Evolutionary conservation across 2,329 filamentous ascomycete genomes (phyloP).

Genomic region (Colletotrichum sp.): DNA sequence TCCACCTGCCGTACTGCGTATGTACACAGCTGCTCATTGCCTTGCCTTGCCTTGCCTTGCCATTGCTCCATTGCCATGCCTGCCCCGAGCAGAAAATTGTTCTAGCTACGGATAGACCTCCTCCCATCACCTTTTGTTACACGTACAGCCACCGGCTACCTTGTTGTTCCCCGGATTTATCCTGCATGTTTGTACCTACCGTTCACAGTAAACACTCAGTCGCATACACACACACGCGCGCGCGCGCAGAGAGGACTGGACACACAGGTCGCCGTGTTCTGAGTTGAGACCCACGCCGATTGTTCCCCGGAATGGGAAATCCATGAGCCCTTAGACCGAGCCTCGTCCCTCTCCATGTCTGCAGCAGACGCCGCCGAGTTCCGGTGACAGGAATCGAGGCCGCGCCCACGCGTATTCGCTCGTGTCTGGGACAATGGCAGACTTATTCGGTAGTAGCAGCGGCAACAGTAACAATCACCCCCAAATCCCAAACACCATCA

Average conservation of each 20-base stretch:
- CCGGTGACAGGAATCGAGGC: slow-evolving; percentile 11
- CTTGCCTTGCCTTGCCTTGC: background rate
- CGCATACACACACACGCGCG: background rate
- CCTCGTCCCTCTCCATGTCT: slow-evolving; percentile 16
- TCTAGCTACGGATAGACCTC: background rate
- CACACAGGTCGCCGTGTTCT: background rate
- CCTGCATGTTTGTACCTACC: background rate
- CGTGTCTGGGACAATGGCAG: slow-evolving; percentile 14
- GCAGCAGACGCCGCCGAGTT: slow-evolving; percentile 7
- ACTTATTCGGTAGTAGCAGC: slow-evolving; percentile 11
- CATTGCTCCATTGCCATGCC: background rate
- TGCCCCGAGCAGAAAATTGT: background rate
- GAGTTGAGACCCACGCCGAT: slow-evolving; percentile 13
- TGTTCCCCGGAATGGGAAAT: slow-evolving; percentile 17
- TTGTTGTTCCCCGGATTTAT: background rate
- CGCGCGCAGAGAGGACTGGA: background rate
- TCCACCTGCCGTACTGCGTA: background rate
- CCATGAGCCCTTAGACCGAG: slow-evolving; percentile 14
- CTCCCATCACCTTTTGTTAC: background rate
- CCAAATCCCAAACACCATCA: background rate
- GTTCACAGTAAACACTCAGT: background rate
- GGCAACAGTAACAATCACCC: background rate
- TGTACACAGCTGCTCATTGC: background rate
- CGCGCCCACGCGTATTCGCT: background rate
- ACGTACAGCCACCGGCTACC: background rate